A percentile compares a stretch with the other conserved stretches of the same genome.
Evolutionary conservation across 371 early-diverging fungal species (phyloP).

Genomic region (Lichtheimia corymbifera): DNA sequence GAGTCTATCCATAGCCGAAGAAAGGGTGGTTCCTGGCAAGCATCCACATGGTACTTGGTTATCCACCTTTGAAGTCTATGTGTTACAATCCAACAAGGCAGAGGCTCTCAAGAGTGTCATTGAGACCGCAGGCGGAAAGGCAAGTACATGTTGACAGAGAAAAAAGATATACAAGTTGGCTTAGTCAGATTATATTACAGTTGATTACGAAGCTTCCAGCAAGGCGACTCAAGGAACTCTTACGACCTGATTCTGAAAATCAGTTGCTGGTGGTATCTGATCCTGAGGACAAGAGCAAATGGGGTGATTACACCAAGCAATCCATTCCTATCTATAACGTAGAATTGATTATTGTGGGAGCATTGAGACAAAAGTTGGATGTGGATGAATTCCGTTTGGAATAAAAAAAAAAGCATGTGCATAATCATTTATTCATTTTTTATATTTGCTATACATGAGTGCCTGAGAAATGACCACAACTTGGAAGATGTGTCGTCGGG

Average conservation of each 20-base stretch:
- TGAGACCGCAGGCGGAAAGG: constrained; percentile 26
- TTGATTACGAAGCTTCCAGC: no score
- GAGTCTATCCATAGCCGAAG: constrained; percentile 7
- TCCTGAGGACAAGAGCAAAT: constrained; percentile 11
- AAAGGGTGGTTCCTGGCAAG: neutral
- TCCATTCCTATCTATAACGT: constrained; percentile 12
- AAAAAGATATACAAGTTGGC: neutral
- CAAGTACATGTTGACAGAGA: neutral
- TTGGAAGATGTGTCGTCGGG: no score
- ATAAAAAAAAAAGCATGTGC: no score
- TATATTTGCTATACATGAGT: no score
- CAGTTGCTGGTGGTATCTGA: constrained; percentile 12
- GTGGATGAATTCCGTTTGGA: constrained; percentile 10
- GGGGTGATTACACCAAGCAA: constrained; percentile 7
- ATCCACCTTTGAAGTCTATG: constrained; percentile 15
- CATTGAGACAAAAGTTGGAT: constrained; percentile 18
- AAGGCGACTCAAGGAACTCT: no score
- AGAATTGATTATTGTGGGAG: constrained; percentile 16
- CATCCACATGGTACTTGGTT: constrained; percentile 17
- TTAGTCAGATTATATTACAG: neutral
- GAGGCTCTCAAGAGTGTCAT: constrained; percentile 15
- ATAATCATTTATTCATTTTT: no score
- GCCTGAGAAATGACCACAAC: no score
- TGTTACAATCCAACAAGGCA: constrained; percentile 16
- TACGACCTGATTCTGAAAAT: no score